These are phyloP conservation scores for Pythium brachiatum DNA, from an alignment of 352 stramenopile species.

Conservation along the genomic window DNA sequence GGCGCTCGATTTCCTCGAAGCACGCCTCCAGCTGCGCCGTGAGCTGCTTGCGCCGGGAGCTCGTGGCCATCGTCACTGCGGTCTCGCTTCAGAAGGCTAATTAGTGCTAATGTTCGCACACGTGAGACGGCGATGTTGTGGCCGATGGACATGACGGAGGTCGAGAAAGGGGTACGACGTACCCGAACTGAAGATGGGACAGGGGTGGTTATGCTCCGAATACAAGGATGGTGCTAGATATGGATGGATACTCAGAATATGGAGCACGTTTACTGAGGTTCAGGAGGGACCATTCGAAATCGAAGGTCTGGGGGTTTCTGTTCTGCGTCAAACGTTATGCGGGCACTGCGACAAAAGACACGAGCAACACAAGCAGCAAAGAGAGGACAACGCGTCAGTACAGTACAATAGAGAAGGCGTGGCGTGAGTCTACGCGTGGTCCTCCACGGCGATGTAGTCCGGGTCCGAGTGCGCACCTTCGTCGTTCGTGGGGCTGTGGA, in stretches of 20 bases:
- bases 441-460: slow-evolving; percentile 63
- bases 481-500: slow-evolving; percentile 41
- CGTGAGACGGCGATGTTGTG: neutral
- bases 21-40: slow-evolving; percentile 40
- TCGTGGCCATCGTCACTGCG: slow-evolving; percentile 5
- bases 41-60: slow-evolving; percentile 32
- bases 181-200: neutral
- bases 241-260: slow-evolving; percentile 7
- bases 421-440: slow-evolving; percentile 16
- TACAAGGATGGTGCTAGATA: slow-evolving; percentile 9
- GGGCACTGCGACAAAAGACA: slow-evolving; percentile 1
- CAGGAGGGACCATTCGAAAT: neutral
- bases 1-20: slow-evolving; percentile 50
- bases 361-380: neutral
- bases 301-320: neutral
- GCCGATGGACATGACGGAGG: neutral
- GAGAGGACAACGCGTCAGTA: neutral
- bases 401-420: too few species aligned
- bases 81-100: too few species aligned
- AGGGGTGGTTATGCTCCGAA: slow-evolving; percentile 9
- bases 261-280: neutral
- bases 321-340: slow-evolving; percentile 9
- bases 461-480: slow-evolving; percentile 63
- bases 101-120: neutral
- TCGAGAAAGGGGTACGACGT: neutral